These are phyloP conservation scores for Annulohypoxylon maeteangense DNA, from an alignment of 495 filamentous ascomycete genomes.

Conservation along the genomic window DNA sequence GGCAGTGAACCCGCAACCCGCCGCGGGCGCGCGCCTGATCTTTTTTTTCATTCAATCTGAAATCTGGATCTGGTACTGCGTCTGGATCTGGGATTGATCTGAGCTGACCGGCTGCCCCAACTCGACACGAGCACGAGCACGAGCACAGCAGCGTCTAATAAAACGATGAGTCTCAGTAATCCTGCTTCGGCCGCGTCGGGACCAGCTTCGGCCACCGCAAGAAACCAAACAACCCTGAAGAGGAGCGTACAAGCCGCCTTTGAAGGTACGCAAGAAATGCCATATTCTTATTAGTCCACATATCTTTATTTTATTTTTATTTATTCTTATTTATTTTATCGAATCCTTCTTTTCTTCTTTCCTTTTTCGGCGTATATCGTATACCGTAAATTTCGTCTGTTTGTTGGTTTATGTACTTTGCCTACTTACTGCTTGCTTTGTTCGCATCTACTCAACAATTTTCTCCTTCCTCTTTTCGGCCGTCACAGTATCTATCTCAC, in stretches of 20 bases:
- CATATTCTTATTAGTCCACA: background rate
- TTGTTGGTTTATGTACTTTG: background rate
- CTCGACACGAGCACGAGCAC: slow-evolving; percentile 17
- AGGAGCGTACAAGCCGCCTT: slow-evolving; percentile 79
- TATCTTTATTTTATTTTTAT: slow-evolving; percentile 15
- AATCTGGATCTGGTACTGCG: slow-evolving; percentile 3
- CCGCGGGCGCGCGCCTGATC: slow-evolving; percentile 26
- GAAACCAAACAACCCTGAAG: slow-evolving; percentile 70
- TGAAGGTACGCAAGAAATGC: slow-evolving; percentile 69
- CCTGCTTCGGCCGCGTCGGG: slow-evolving; percentile 57
- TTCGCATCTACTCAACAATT: slow-evolving; percentile 6
- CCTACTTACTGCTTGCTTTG: background rate
- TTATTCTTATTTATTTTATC: slow-evolving; percentile 27
- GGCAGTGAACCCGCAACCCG: slow-evolving; percentile 11
- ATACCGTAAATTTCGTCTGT: background rate
- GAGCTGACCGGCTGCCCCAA: slow-evolving; percentile 25
- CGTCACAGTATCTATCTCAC: slow-evolving; percentile 12
- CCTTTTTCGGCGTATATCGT: background rate
- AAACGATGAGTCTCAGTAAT: slow-evolving; percentile 58
- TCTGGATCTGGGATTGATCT: slow-evolving; percentile 19
- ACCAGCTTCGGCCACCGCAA: slow-evolving; percentile 54
- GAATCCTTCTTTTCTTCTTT: too few species aligned
- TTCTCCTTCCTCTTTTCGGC: slow-evolving; percentile 27
- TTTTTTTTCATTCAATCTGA: background rate
- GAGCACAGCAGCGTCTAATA: slow-evolving; percentile 17